These are phyloP conservation scores for Biscogniauxia marginata DNA, from an alignment of 2,329 filamentous ascomycete species.

Conservation along the genomic window DNA sequence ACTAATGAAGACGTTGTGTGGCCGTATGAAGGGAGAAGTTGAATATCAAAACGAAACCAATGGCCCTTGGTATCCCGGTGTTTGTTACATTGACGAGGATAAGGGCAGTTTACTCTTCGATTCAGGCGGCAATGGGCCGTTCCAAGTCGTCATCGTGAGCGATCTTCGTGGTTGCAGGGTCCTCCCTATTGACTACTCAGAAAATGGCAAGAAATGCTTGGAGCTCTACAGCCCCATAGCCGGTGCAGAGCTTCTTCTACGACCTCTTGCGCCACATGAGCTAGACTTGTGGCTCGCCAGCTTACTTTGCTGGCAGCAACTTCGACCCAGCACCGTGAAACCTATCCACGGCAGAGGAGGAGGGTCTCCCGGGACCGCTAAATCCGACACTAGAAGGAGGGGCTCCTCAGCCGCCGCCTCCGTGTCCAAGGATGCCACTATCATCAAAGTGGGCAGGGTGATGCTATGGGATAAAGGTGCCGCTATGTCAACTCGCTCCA, in stretches of 20 bases:
- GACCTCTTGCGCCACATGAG: slow-evolving; percentile 63
- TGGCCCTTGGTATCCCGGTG: slow-evolving; percentile 67
- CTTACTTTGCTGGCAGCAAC: slow-evolving; percentile 77
- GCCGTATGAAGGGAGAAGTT: slow-evolving; percentile 75
- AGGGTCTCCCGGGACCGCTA: slow-evolving; percentile 36
- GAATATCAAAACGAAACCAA: slow-evolving; percentile 65
- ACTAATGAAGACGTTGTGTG: slow-evolving; percentile 75
- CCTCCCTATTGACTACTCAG: slow-evolving; percentile 49
- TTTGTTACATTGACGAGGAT: slow-evolving; percentile 76
- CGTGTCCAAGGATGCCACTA: slow-evolving; percentile 64
- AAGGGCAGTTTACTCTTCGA: slow-evolving; percentile 74
- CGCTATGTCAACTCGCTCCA: slow-evolving; percentile 52
- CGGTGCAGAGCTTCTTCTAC: slow-evolving; percentile 61
- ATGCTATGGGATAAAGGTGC: slow-evolving; percentile 84
- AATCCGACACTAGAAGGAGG: slow-evolving; percentile 45
- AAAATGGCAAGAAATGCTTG: slow-evolving; percentile 47
- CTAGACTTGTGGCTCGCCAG: slow-evolving; percentile 80
- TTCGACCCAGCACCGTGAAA: slow-evolving; percentile 59
- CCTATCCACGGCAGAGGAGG: slow-evolving; percentile 45
- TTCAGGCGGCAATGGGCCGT: slow-evolving; percentile 62
- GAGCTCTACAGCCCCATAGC: slow-evolving; percentile 55
- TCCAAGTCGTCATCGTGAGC: slow-evolving; percentile 65
- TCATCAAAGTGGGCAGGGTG: slow-evolving; percentile 94
- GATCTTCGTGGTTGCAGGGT: slow-evolving; percentile 75
- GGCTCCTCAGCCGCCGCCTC: slow-evolving; percentile 37